A percentile compares a stretch with the other conserved stretches of the same genome.
phyloP scores from a whole-genome alignment of 2,329 filamentous ascomycete species.

The Fusarium compactum region DNA sequence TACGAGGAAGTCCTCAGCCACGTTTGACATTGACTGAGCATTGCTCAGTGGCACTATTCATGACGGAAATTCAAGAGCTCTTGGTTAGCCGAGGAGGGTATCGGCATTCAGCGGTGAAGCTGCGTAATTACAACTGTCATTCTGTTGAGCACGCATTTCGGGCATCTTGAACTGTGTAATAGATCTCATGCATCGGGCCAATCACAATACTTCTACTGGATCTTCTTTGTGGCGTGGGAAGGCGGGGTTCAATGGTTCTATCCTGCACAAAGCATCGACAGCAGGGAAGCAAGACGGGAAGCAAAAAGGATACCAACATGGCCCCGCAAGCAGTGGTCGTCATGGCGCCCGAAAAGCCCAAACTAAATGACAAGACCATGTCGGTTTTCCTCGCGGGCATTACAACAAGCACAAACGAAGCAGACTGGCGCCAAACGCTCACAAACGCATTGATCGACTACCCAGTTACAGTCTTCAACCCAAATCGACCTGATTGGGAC shows the following conservation, averaged over 20 bases:
- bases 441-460: conserved; percentile 55
- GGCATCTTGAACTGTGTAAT: no score
- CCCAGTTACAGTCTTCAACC: conserved; percentile 69
- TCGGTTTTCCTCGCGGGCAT: conserved; percentile 70
- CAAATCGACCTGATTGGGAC: conserved; percentile 68
- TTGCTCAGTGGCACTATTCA: no score
- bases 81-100: no score
- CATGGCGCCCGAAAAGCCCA: conserved; percentile 17
- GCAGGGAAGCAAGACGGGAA: neutral
- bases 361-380: neutral
- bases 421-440: conserved; percentile 66
- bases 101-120: no score
- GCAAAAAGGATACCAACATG: neutral
- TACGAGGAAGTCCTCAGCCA: no score
- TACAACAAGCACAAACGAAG: conserved; percentile 57
- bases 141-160: no score
- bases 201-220: neutral
- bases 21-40: no score
- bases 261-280: neutral
- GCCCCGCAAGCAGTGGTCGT: neutral
- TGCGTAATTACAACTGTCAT: no score
- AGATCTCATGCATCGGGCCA: neutral
- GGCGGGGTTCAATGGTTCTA: neutral
- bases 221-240: fast-evolving
- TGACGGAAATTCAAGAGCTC: no score